These are phyloP conservation scores for Aspergillus neoniger DNA, from an alignment of 2,329 filamentous ascomycete genomes.

Conservation along the genomic window DNA sequence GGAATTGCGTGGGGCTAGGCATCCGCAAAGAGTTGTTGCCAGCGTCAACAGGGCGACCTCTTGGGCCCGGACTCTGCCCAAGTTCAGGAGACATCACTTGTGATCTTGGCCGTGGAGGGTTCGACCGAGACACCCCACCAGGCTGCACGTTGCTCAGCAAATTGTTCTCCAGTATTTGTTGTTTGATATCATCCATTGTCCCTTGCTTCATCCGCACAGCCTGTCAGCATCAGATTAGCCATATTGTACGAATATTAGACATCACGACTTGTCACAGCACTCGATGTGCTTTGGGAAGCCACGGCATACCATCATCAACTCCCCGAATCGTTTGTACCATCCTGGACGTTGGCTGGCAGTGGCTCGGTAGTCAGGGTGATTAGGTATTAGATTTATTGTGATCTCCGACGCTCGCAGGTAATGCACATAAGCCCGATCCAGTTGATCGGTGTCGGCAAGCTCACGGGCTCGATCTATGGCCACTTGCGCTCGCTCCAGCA, in stretches of 20 bases:
- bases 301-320: conserved; percentile 49
- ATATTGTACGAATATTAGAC: not conserved
- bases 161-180: conserved; percentile 43
- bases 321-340: conserved; percentile 53
- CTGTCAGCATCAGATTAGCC: conserved; percentile 24
- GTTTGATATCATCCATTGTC: conserved; percentile 45
- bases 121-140: conserved; percentile 16
- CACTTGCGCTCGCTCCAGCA: conserved; percentile 39
- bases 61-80: conserved; percentile 15
- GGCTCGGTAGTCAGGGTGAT: conserved; percentile 71
- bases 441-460: conserved; percentile 40
- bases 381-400: conserved; percentile 72
- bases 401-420: conserved; percentile 83
- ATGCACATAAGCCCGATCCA: conserved; percentile 77
- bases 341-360: conserved; percentile 58
- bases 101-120: conserved; percentile 12
- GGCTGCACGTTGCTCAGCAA: conserved; percentile 33
- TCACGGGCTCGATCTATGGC: conserved; percentile 37
- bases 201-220: conserved; percentile 45
- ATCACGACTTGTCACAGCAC: not conserved
- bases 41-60: conserved; percentile 28
- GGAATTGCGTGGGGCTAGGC: conserved; percentile 45
- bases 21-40: conserved; percentile 33
- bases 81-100: conserved; percentile 16
- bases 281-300: not conserved